Evolutionary conservation across 345 rosid genomes (phyloP).

Genomic region (Brassica napus): DNA sequence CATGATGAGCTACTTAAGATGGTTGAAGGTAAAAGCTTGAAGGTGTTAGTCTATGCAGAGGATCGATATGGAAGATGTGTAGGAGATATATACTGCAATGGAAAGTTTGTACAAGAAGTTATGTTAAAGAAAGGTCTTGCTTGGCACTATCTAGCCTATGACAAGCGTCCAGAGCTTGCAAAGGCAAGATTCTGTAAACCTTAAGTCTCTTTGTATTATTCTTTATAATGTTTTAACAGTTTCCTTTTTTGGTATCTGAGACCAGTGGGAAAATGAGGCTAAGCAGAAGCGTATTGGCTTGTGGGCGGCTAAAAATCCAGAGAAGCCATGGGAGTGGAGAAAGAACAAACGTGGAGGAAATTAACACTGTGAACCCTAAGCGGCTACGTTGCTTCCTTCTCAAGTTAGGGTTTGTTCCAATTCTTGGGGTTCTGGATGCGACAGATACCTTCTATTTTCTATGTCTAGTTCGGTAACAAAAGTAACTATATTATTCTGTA

Average conservation of each 20-base stretch:
- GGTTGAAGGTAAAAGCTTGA: slow-evolving; percentile 66
- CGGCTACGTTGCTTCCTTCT: not conserved
- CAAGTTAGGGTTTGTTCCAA: not conserved
- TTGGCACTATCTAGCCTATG: slow-evolving; percentile 82
- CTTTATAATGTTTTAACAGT: not conserved
- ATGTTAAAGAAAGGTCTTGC: slow-evolving; percentile 87
- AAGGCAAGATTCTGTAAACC: slow-evolving; percentile 38
- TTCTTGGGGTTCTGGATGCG: not conserved
- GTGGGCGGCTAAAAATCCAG: slow-evolving; percentile 75
- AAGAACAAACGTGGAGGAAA: slow-evolving; percentile 55
- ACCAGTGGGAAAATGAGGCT: slow-evolving; percentile 82
- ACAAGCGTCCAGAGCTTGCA: slow-evolving; percentile 58
- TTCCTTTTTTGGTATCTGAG: not conserved
- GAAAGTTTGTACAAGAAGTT: slow-evolving; percentile 54
- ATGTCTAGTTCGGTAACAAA: slow-evolving; percentile 6
- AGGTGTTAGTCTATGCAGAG: slow-evolving; percentile 57
- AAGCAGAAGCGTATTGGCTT: slow-evolving; percentile 60
- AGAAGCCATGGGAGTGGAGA: slow-evolving; percentile 92
- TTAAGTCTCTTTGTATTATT: slow-evolving; percentile 7
- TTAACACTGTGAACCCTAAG: not conserved
- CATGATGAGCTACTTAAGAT: slow-evolving; percentile 59
- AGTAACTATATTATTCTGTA: not conserved
- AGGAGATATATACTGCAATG: slow-evolving; percentile 76
- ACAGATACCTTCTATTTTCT: not conserved
- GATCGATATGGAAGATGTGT: slow-evolving; percentile 74